A percentile compares a stretch with the other conserved stretches of the same genome.
Evolutionary conservation across 805 yeast genomes (phyloP).

Genomic region (Cyberlindnera mississippiensis): DNA sequence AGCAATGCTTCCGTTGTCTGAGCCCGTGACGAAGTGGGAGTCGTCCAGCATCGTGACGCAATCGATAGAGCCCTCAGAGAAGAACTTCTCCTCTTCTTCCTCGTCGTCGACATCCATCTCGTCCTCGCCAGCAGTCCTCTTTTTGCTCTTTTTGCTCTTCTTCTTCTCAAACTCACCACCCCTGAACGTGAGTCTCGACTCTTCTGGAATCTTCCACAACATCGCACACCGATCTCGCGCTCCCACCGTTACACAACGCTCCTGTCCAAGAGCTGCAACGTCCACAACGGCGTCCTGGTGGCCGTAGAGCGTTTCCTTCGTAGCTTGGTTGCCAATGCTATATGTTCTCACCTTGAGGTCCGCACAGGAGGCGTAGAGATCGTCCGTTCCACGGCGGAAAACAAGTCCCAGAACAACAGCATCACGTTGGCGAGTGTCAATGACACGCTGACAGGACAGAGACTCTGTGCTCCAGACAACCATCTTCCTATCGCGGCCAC

Average conservation of each 20-base stretch:
- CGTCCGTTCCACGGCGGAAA: constrained; percentile 79
- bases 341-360: constrained; percentile 88
- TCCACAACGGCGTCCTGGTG: constrained; percentile 90
- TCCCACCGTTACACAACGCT: constrained; percentile 95
- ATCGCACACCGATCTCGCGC: constrained; percentile 92
- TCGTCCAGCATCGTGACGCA: constrained; percentile 90
- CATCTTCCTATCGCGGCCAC: constrained; percentile 78
- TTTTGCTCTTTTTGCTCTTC: constrained; percentile 31
- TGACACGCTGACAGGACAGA: constrained; percentile 67
- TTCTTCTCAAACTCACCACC: constrained; percentile 66
- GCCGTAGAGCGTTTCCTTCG: constrained; percentile 87
- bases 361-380: constrained; percentile 87
- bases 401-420: constrained; percentile 69
- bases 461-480: constrained; percentile 84
- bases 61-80: constrained; percentile 84
- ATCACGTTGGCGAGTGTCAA: constrained; percentile 68
- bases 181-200: constrained; percentile 86
- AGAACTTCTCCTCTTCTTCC: constrained; percentile 37
- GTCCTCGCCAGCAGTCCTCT: constrained; percentile 29
- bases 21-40: constrained; percentile 88
- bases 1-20: constrained; percentile 88
- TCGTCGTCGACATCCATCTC: constrained; percentile 30
- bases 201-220: constrained; percentile 96
- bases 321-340: constrained; percentile 80
- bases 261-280: constrained; percentile 75